A percentile compares a stretch with the other conserved stretches of the same genome.
phyloP scores from a whole-genome alignment of 1,284 basidiomycete genomes.

The Pyrrhoderma noxium region DNA sequence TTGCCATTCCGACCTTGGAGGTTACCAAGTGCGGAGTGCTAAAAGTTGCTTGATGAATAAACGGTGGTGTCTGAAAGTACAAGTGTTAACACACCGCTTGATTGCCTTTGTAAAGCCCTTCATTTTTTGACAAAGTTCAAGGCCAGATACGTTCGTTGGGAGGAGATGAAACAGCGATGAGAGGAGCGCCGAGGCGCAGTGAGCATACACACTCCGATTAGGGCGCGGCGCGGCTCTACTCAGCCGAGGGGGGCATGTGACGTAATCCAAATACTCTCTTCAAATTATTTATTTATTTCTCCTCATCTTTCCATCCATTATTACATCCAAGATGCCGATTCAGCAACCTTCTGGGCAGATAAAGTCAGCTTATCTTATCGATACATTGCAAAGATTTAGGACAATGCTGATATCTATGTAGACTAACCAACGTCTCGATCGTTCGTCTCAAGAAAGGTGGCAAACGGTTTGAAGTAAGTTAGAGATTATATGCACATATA shows the following conservation, averaged over 20 bases:
- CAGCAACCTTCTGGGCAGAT: constrained; percentile 85
- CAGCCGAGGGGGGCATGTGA: background rate
- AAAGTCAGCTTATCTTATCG: constrained; percentile 55
- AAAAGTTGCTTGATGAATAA: constrained; percentile 5
- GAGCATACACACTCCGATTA: constrained; percentile 1
- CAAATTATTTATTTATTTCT: constrained; percentile 3
- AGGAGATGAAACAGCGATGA: background rate
- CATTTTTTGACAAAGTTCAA: constrained; percentile 36
- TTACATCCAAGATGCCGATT: constrained; percentile 40
- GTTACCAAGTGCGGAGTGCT: constrained; percentile 84
- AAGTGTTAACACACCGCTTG: constrained; percentile 63
- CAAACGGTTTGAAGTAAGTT: constrained; percentile 87
- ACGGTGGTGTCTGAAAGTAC: background rate
- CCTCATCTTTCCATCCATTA: background rate
- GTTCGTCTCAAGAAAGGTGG: constrained; percentile 95
- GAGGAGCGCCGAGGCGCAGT: background rate
- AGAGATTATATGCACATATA: background rate
- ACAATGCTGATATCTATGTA: constrained; percentile 27
- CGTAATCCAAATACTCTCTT: constrained; percentile 1
- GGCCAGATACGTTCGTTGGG: background rate
- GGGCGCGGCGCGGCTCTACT: constrained; percentile 1
- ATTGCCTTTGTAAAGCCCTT: constrained; percentile 78
- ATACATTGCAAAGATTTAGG: constrained; percentile 5
- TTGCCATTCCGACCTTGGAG: constrained; percentile 80
- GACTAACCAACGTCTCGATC: constrained; percentile 93